A percentile compares a stretch with the other conserved stretches of the same genome.
phyloP scores from a whole-genome alignment of 306 rosid genomes.

The Prosopis cineraria region DNA sequence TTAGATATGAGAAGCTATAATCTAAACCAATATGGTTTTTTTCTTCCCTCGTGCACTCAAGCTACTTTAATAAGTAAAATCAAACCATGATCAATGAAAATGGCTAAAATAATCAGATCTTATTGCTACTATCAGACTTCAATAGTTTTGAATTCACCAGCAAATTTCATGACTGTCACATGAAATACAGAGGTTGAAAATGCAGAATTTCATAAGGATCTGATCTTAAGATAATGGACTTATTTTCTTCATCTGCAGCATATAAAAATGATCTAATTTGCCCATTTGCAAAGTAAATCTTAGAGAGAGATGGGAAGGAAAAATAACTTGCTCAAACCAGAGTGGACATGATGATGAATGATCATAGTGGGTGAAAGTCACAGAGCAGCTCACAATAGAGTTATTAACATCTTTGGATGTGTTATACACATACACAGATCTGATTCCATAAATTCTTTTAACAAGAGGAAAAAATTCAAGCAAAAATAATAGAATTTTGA shows the following conservation, averaged over 20 bases:
- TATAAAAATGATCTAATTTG: neutral
- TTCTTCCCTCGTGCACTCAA: too few relatives aligned
- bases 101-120: too few relatives aligned
- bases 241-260: neutral
- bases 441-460: neutral
- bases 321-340: neutral
- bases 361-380: neutral
- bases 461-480: too few relatives aligned
- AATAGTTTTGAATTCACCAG: neutral
- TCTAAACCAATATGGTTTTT: too few relatives aligned
- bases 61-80: too few relatives aligned
- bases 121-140: neutral
- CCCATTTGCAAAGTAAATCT: neutral
- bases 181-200: neutral
- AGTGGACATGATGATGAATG: neutral
- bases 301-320: neutral
- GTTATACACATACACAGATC: neutral
- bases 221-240: neutral
- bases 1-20: too few relatives aligned
- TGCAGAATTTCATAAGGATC: neutral
- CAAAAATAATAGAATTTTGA: too few relatives aligned
- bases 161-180: neutral
- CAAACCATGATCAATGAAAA: neutral
- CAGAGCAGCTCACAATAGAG: neutral
- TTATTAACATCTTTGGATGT: too few relatives aligned